Conservation (phyloP, 2,329 filamentous ascomycete species). For the Pestalotiopsis sp. region DNA sequence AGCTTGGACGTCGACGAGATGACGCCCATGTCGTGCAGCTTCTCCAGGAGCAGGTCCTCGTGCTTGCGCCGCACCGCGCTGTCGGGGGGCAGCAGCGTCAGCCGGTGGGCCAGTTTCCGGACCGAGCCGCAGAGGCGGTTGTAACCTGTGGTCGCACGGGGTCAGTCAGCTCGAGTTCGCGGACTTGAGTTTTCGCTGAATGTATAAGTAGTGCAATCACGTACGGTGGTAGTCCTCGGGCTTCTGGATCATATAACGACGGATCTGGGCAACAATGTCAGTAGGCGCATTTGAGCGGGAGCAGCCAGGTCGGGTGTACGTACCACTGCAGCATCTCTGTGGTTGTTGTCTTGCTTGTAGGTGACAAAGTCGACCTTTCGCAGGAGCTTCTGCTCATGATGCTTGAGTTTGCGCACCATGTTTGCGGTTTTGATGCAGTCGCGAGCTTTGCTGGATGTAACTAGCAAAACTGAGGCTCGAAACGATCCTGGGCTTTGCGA, state of each 20-base stretch:
- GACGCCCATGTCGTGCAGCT: slow-evolving; percentile 91
- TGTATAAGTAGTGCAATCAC: slow-evolving; percentile 23
- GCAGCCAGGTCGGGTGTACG: neutral
- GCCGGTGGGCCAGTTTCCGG: slow-evolving; percentile 84
- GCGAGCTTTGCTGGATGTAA: neutral
- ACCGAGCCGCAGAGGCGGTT: slow-evolving; percentile 76
- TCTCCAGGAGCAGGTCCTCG: slow-evolving; percentile 85
- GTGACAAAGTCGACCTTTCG: slow-evolving; percentile 92
- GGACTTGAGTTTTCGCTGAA: neutral
- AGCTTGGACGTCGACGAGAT: slow-evolving; percentile 76
- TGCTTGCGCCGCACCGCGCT: slow-evolving; percentile 80
- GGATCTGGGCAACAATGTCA: neutral
- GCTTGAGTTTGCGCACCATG: slow-evolving; percentile 96
- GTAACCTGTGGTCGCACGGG: slow-evolving; percentile 35
- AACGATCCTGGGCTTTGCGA: neutral
- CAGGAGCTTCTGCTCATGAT: slow-evolving; percentile 95
- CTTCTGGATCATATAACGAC: slow-evolving; percentile 87
- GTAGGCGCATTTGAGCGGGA: neutral
- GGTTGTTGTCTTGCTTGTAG: slow-evolving; percentile 85
- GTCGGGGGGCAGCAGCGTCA: slow-evolving; percentile 79
- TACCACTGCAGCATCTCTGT: slow-evolving; percentile 70
- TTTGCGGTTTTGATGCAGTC: slow-evolving; percentile 26
- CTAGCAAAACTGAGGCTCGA: neutral
- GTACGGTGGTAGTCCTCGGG: slow-evolving; percentile 75
- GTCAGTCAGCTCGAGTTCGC: slow-evolving; percentile 13